Evolutionary conservation across 441 rosid genomes (phyloP).

Genomic region (Jatropha podagrica): DNA sequence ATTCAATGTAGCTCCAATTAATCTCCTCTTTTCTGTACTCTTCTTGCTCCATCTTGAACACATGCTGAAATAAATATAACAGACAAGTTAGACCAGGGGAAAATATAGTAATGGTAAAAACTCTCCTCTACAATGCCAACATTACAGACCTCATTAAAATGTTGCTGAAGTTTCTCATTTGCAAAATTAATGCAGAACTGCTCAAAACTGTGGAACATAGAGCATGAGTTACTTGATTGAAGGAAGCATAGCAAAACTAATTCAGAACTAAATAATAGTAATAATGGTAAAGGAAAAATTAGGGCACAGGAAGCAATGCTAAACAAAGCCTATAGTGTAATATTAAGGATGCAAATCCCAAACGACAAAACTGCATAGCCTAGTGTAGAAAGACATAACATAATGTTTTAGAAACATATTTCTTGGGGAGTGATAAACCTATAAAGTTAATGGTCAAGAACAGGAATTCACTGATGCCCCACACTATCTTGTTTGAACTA

Average conservation of each 20-base stretch:
- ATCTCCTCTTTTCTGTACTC: conserved; percentile 94
- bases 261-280: neutral
- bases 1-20: conserved; percentile 97
- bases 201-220: conserved; percentile 68
- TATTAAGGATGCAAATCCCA: neutral
- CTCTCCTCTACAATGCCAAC: conserved; percentile 12
- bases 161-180: conserved; percentile 97
- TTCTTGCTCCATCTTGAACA: conserved; percentile 99
- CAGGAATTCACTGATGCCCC: neutral
- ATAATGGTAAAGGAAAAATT: neutral
- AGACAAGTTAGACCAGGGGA: conserved; percentile 23
- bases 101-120: conserved; percentile 8
- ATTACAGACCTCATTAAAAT: conserved; percentile 82
- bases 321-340: neutral
- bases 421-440: neutral
- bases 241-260: neutral
- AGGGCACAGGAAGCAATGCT: neutral
- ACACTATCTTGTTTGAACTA: neutral
- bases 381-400: neutral
- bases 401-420: neutral
- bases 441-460: neutral
- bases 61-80: conserved; percentile 64
- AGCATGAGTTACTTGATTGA: conserved; percentile 25
- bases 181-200: conserved; percentile 99
- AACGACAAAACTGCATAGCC: neutral